A percentile compares a stretch with the other conserved stretches of the same genome.
Conservation (phyloP, 2,329 filamentous ascomycete species). For the Monilinia fructicola region DNA sequence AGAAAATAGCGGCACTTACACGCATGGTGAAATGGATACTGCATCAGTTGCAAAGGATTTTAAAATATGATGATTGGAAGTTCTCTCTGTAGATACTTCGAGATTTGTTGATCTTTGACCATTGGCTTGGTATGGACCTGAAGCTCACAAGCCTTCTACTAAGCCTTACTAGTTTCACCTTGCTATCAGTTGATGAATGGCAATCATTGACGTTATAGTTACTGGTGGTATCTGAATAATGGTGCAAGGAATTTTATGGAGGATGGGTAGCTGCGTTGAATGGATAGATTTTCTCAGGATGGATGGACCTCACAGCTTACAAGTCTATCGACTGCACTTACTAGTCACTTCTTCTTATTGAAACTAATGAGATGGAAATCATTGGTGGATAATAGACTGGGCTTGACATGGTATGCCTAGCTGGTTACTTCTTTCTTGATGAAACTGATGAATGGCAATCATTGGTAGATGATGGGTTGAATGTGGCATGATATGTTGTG, state of each 20-base stretch:
- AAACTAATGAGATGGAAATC: neutral
- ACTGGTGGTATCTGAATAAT: neutral
- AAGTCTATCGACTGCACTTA: neutral
- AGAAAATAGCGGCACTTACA: neutral
- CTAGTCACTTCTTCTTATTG: neutral
- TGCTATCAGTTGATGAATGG: neutral
- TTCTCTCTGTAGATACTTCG: neutral
- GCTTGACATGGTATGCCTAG: neutral
- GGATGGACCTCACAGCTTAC: no score
- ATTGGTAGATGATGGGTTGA: neutral
- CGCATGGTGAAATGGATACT: neutral
- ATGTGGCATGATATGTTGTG: neutral
- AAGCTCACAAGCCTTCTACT: neutral
- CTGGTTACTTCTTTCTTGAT: no score
- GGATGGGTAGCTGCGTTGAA: no score
- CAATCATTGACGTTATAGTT: neutral
- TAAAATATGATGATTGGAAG: conserved; percentile 1
- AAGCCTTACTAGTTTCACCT: neutral
- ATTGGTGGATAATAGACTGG: neutral
- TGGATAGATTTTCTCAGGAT: no score
- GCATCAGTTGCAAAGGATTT: neutral
- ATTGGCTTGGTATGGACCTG: conserved; percentile 1
- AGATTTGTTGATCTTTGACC: neutral
- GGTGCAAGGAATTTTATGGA: neutral
- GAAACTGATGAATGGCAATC: neutral